Percentiles rank a stretch among this genome's conserved stretches.
Evolutionary conservation across 163 green algal genomes (phyloP).

Genomic region (Chloromonas sp.): DNA sequence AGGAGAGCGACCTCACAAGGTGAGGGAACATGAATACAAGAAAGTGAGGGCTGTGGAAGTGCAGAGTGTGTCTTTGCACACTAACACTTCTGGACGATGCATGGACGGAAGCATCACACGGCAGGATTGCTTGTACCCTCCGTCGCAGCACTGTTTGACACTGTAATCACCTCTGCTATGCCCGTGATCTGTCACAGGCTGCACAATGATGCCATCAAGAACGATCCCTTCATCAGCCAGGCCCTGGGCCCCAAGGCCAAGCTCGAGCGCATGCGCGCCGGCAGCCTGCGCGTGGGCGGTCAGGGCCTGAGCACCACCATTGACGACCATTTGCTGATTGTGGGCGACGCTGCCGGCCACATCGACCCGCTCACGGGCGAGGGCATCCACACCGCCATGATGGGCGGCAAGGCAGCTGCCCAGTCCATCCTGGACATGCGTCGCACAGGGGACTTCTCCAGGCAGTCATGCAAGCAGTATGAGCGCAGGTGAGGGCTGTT

Average conservation of each 20-base stretch:
- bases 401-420: slow-evolving; percentile 77
- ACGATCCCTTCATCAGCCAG: slow-evolving; percentile 71
- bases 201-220: slow-evolving; percentile 78
- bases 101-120: no score
- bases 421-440: slow-evolving; percentile 73
- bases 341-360: slow-evolving; percentile 84
- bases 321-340: slow-evolving; percentile 80
- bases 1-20: slow-evolving; percentile 48
- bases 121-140: no score
- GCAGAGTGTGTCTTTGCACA: no score
- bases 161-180: no score
- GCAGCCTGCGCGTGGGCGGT: slow-evolving; percentile 69
- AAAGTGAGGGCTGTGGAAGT: no score
- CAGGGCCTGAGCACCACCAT: slow-evolving; percentile 63
- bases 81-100: no score
- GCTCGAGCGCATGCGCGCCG: slow-evolving; percentile 86
- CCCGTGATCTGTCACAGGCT: slow-evolving; percentile 21
- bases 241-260: slow-evolving; percentile 83
- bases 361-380: slow-evolving; percentile 85
- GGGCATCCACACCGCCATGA: slow-evolving; percentile 90
- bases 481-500: slow-evolving; percentile 14
- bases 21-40: background rate
- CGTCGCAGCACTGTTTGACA: no score
- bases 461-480: slow-evolving; percentile 31
- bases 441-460: slow-evolving; percentile 67